These are phyloP conservation scores for Corymbia citriodora DNA, from an alignment of 441 rosid species.

Conservation along the genomic window DNA sequence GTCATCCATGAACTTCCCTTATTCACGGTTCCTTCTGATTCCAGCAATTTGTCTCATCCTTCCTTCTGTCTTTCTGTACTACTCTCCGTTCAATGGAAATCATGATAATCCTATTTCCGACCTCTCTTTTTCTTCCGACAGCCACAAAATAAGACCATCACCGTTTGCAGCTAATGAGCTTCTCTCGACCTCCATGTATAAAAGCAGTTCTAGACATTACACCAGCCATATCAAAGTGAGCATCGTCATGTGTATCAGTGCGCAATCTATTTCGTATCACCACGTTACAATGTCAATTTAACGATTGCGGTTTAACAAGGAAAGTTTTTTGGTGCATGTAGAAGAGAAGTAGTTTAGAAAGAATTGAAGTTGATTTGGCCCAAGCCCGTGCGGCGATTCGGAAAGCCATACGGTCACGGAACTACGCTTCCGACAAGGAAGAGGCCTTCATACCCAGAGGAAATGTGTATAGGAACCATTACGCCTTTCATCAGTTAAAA, in stretches of 20 bases:
- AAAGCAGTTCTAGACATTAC: neutral
- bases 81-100: neutral
- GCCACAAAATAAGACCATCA: neutral
- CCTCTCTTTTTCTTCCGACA: neutral
- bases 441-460: slow-evolving; percentile 36
- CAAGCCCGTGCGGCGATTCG: slow-evolving; percentile 52
- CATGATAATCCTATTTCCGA: neutral
- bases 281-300: neutral
- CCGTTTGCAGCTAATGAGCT: neutral
- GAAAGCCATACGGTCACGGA: slow-evolving; percentile 30
- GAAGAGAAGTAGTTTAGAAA: slow-evolving; percentile 24
- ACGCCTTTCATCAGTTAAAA: slow-evolving; percentile 59
- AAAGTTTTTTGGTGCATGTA: neutral
- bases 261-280: neutral
- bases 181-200: neutral
- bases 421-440: slow-evolving; percentile 11
- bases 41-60: neutral
- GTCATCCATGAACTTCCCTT: neutral
- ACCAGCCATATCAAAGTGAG: neutral
- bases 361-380: slow-evolving; percentile 42
- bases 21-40: neutral
- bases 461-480: slow-evolving; percentile 41
- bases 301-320: neutral
- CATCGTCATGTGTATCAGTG: neutral
- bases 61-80: neutral